Conservation (phyloP, 305 asterid genomes). For the Fraxinus greggii region DNA sequence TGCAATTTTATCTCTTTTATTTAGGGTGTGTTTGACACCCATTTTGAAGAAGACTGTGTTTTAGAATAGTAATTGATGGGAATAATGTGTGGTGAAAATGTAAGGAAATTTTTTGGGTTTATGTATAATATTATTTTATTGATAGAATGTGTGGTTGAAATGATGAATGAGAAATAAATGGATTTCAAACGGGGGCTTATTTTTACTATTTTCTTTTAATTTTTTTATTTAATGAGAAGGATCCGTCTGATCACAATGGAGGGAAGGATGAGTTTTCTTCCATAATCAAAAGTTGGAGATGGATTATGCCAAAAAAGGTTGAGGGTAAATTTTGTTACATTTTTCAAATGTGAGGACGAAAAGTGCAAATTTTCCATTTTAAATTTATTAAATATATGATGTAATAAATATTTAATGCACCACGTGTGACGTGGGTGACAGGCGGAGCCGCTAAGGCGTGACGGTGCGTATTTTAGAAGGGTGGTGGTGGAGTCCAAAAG, state of each 20-base stretch:
- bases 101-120: no score
- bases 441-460: not conserved
- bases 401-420: not conserved
- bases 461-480: conserved; percentile 37
- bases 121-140: no score
- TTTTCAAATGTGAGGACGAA: not conserved
- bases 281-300: not conserved
- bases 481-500: conserved; percentile 27
- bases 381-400: not conserved
- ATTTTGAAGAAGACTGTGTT: no score
- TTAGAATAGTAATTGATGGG: no score
- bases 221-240: not conserved
- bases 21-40: no score
- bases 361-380: not conserved
- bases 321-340: not conserved
- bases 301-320: not conserved
- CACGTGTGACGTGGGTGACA: not conserved
- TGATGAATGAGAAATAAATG: no score
- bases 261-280: not conserved
- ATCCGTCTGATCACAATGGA: not conserved
- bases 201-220: not conserved
- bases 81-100: no score
- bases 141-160: no score
- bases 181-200: no score
- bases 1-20: no score